Evolutionary conservation across 2,329 filamentous ascomycete genomes (phyloP), one percentile per base, ranked within the genome.

Genomic region (Alternaria consortialis): DNA sequence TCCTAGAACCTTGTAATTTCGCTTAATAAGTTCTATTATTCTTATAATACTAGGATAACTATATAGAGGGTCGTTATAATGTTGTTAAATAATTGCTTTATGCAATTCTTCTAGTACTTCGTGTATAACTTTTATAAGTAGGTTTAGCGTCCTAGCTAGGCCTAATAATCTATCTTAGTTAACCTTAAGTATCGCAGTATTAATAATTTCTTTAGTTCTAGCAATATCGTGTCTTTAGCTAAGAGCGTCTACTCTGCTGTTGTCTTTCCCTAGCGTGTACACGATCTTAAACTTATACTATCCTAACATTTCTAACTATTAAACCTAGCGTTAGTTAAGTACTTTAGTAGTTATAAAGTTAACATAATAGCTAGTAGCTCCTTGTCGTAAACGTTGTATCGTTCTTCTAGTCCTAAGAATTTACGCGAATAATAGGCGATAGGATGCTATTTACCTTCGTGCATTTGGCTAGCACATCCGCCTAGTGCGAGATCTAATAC

Each of bases 291-390:
- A 37, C 36, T 37, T 42, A 7, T 44, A 56, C 13, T 48, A 15
- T 7, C 13, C 7, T 3, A 55, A 29, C 7, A 48, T 25, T 13
- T 57, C 7, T 7, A 7, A 7, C 67, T 62, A 78, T 64, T 62
- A n/a, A 3, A 58, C 65, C 62, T 78, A 63, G 31, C 62, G 37
- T 53, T 51, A 27, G 60, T 70, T 77, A 7, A 78, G 53, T 6
- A 60, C 40, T 55, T 74, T 74, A 4, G 44, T 73, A 2, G 53
- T 71, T 12, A 63, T 74, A 51, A 78, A 78, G 44, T 69, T 67
- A 11, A 70, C 54, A 20, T 2, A 20, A 20, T 20, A 20, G 20
- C 20, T 20, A 20, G 2, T 20, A 20, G 20, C 20, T 20, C 20
- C 20, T 20, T 20, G 20, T 20, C 20, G 20, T 20, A 2, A 20